phyloP scores from a whole-genome alignment of 345 rosid species.

The Camelina laxa region DNA sequence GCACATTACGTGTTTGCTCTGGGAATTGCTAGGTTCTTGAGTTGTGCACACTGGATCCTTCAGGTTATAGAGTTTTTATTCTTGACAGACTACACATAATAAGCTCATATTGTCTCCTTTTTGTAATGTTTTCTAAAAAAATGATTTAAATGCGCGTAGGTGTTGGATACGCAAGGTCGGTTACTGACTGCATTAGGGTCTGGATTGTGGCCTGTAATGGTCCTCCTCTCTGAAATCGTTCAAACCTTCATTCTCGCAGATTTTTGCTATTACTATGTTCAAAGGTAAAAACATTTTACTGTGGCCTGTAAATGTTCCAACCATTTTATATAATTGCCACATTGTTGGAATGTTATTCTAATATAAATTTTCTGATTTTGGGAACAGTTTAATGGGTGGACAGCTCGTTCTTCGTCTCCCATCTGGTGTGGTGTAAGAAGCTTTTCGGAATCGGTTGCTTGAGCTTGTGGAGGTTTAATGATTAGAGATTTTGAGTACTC shows the following conservation, averaged over 20 bases:
- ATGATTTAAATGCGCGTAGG: conserved; percentile 44
- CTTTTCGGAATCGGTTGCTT: neutral
- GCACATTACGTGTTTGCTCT: conserved; percentile 95
- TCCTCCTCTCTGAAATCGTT: conserved; percentile 80
- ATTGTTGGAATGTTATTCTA: conserved; percentile 13
- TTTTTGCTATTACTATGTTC: conserved; percentile 83
- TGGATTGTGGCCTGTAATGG: conserved; percentile 88
- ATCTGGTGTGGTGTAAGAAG: conserved; percentile 74
- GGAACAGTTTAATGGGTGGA: conserved; percentile 76
- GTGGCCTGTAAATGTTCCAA: neutral
- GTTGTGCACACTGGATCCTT: conserved; percentile 96
- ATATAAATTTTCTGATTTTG: conserved; percentile 3
- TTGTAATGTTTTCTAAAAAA: neutral
- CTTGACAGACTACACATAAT: neutral
- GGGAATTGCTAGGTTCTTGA: conserved; percentile 90
- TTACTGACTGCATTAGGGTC: conserved; percentile 79
- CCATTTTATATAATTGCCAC: neutral
- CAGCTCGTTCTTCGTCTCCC: conserved; percentile 91
- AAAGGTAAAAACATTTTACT: conserved; percentile 48
- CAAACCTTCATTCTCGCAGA: conserved; percentile 94
- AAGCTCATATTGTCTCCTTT: neutral
- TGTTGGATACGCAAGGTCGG: conserved; percentile 70
- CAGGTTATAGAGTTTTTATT: conserved; percentile 53
- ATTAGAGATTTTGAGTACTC: conserved; percentile 17
- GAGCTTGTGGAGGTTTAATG: conserved; percentile 9